Base-by-base conservation (phyloP, 2,329 filamentous ascomycete genomes). In the Penicillium aurantiogriseum region DNA sequence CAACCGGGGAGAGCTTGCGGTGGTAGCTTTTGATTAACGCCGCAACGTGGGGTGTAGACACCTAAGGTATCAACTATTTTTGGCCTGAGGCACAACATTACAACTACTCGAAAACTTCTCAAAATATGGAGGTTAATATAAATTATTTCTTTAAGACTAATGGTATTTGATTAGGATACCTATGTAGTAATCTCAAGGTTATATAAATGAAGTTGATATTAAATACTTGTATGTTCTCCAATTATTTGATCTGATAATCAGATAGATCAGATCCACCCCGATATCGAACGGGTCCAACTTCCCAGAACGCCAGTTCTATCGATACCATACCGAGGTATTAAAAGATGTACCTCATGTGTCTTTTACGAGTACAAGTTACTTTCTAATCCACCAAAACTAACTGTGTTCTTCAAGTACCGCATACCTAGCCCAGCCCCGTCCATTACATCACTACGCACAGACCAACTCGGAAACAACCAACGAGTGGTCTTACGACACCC, bases 361-460 rank as follows among this genome's bases (percentile, higher is more conserved):
- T 10, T n/a, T 15, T 31, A 33, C 3, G 4, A 31, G 40, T 21
- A 45, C n/a, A 9, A 2, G 9, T 1, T 47, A 47, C 31, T 0
- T 5, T n/a, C 5, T 1, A 25, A 25, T 1, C 19, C 8, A 36
- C 21, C 15, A 13, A n/a, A n/a, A 0, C 3, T 13, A 11, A 35
- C 2, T 4, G 8, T 25, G 15, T 36, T 25, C 2, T 8, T 47
- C 11, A 25, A 33, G 35, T 35, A 48, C 35, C 29, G 1, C 21
- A 17, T 36, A 47, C 45, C 9, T 11, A 1, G 1, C 44, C 43
- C 42, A 46, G 39, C 51, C 51, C 27, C 17, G 11, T 13, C 21
- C 23, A 56, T 55, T 56, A 50, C 51, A 56, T 58, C 56, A 58
- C 25, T 1, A 36, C 35, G 52, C 56, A 58, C 56, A 43, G 56